Evolutionary conservation across 805 yeast species (phyloP).

Genomic region (Millerozyma miso): DNA sequence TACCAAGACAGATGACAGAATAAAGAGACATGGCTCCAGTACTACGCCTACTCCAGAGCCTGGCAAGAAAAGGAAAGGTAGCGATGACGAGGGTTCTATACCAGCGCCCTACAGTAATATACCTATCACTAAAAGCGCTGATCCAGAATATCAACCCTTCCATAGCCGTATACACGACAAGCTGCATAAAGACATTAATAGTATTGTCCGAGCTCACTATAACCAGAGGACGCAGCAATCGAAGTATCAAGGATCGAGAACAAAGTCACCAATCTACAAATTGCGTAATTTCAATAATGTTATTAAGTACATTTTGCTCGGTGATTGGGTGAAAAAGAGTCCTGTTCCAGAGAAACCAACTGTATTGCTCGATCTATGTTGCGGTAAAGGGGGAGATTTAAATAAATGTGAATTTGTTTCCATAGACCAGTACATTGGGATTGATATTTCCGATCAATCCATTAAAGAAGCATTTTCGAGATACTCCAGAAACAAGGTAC

Average conservation of each 20-base stretch:
- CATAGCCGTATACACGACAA: slow-evolving; percentile 33
- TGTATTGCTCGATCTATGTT: slow-evolving; percentile 78
- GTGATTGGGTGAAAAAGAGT: slow-evolving; percentile 50
- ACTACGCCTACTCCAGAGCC: not conserved
- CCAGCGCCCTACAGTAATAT: slow-evolving; percentile 19
- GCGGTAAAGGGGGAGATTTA: slow-evolving; percentile 98
- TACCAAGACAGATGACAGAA: slow-evolving; percentile 2
- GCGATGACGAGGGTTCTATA: slow-evolving; percentile 5
- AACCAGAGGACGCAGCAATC: slow-evolving; percentile 77
- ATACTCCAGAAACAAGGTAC: slow-evolving; percentile 49
- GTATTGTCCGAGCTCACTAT: slow-evolving; percentile 76
- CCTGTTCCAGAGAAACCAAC: slow-evolving; percentile 16
- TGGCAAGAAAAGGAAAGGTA: slow-evolving; percentile 5
- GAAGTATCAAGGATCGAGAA: slow-evolving; percentile 54
- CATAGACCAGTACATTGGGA: slow-evolving; percentile 76
- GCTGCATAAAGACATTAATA: slow-evolving; percentile 47
- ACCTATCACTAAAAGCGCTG: slow-evolving; percentile 20
- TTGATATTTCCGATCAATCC: slow-evolving; percentile 88
- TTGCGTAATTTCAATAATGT: slow-evolving; percentile 88
- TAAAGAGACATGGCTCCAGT: slow-evolving; percentile 3
- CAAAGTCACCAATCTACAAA: slow-evolving; percentile 78
- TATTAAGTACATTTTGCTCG: slow-evolving; percentile 79
- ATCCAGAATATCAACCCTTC: slow-evolving; percentile 30
- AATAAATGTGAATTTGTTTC: slow-evolving; percentile 79
- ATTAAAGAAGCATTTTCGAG: slow-evolving; percentile 80